These are phyloP conservation scores for Aspergillus carbonarius DNA, from an alignment of 2,329 filamentous ascomycete species.

Conservation along the genomic window DNA sequence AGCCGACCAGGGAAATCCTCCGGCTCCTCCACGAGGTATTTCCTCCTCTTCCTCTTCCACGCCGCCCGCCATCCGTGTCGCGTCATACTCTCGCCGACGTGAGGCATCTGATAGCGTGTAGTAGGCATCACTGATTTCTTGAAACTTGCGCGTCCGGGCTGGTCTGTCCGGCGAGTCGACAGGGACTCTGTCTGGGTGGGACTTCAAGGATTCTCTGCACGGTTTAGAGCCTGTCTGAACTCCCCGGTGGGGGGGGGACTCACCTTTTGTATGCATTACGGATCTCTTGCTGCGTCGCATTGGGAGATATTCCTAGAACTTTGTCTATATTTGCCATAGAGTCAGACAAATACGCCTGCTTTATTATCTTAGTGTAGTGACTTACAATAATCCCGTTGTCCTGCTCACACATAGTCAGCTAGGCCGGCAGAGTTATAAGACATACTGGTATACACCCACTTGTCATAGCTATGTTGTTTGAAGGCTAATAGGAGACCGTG, in stretches of 20 bases:
- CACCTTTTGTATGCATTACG: conserved; percentile 93
- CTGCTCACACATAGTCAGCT: conserved; percentile 16
- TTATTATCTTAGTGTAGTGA: not conserved
- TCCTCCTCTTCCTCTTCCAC: conserved; percentile 53
- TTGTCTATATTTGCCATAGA: conserved; percentile 55
- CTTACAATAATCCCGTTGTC: conserved; percentile 45
- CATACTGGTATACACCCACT: not conserved
- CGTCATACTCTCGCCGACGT: conserved; percentile 81
- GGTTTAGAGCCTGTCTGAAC: not conserved
- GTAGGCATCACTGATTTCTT: conserved; percentile 90
- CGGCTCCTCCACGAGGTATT: conserved; percentile 43
- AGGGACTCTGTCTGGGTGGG: conserved; percentile 88
- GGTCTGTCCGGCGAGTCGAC: conserved; percentile 78
- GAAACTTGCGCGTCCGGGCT: conserved; percentile 80
- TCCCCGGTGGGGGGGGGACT: too few species aligned
- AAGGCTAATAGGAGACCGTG: too few species aligned
- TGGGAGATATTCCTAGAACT: conserved; percentile 70
- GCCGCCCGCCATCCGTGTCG: conserved; percentile 56
- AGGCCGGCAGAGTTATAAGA: not conserved
- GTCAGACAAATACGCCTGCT: not conserved
- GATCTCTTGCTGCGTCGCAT: conserved; percentile 77
- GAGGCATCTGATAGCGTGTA: conserved; percentile 80
- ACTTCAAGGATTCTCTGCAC: conserved; percentile 79
- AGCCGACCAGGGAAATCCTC: conserved; percentile 74
- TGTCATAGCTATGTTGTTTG: not conserved